A percentile compares a stretch with the other conserved stretches of the same genome.
Conservation (phyloP, 2,329 filamentous ascomycete genomes). For the Paracorniculantispora psalliotae region DNA sequence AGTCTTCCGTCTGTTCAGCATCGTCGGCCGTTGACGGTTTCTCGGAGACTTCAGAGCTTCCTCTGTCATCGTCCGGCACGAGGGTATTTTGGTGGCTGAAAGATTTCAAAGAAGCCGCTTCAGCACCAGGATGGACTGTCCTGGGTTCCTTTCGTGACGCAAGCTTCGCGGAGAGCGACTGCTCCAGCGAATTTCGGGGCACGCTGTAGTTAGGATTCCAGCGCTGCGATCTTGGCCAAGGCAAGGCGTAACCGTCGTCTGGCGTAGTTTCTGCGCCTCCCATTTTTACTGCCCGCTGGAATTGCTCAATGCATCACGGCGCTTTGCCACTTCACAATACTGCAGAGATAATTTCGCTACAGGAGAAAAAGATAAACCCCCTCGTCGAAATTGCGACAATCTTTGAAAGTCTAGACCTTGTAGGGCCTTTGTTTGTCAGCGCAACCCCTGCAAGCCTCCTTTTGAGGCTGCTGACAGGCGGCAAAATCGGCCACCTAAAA, state of each 20-base stretch:
- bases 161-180: slow-evolving; percentile 2
- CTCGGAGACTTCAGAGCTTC: neutral
- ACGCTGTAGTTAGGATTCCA: slow-evolving; percentile 25
- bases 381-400: neutral
- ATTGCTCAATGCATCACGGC: neutral
- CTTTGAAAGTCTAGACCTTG: neutral
- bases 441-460: neutral
- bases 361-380: neutral
- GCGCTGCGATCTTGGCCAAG: slow-evolving; percentile 19
- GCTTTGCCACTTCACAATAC: no score
- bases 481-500: neutral
- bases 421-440: neutral
- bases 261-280: neutral
- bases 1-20: slow-evolving; percentile 17
- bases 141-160: slow-evolving; percentile 1
- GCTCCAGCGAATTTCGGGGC: slow-evolving; percentile 19
- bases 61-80: slow-evolving; percentile 8
- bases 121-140: neutral
- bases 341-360: no score
- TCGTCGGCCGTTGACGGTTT: neutral
- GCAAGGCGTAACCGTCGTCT: slow-evolving; percentile 18
- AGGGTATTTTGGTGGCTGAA: neutral
- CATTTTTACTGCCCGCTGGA: neutral
- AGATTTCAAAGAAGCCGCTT: neutral
- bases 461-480: neutral